Evolutionary conservation across 2,329 filamentous ascomycete species (phyloP).

Genomic region (Rhexocercosporidium sp.): DNA sequence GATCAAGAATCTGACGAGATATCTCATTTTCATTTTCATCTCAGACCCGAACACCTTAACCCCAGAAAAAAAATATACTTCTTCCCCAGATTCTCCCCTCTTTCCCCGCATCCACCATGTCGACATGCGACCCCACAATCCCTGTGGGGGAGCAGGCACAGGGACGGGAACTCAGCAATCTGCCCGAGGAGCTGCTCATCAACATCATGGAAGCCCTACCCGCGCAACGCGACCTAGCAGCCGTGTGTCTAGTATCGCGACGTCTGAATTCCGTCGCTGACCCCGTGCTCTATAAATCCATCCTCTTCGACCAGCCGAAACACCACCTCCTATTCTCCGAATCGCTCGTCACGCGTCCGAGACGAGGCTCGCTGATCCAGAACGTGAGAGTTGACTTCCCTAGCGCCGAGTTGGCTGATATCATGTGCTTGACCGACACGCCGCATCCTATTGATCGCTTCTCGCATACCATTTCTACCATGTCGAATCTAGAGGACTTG

Average conservation of each 20-base stretch:
- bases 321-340: constrained; percentile 55
- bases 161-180: constrained; percentile 15
- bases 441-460: constrained; percentile 49
- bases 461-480: constrained; percentile 53
- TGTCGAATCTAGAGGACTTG: constrained; percentile 55
- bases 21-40: background rate
- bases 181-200: constrained; percentile 49
- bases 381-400: constrained; percentile 53
- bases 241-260: constrained; percentile 50
- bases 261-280: constrained; percentile 52
- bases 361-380: constrained; percentile 54
- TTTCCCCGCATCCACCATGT: constrained; percentile 16
- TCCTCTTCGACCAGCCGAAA: constrained; percentile 53
- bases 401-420: constrained; percentile 48
- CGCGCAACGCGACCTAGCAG: constrained; percentile 49
- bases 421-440: constrained; percentile 45
- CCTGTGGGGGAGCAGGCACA: background rate
- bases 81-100: constrained; percentile 4
- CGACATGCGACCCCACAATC: background rate
- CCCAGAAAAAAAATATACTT: background rate
- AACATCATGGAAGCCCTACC: constrained; percentile 48
- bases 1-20: background rate
- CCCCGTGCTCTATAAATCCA: constrained; percentile 52
- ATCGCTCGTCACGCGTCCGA: constrained; percentile 51
- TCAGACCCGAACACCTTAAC: background rate